Base-by-base conservation (phyloP, 139 green algal genomes). In the Dunaliella primolecta region DNA sequence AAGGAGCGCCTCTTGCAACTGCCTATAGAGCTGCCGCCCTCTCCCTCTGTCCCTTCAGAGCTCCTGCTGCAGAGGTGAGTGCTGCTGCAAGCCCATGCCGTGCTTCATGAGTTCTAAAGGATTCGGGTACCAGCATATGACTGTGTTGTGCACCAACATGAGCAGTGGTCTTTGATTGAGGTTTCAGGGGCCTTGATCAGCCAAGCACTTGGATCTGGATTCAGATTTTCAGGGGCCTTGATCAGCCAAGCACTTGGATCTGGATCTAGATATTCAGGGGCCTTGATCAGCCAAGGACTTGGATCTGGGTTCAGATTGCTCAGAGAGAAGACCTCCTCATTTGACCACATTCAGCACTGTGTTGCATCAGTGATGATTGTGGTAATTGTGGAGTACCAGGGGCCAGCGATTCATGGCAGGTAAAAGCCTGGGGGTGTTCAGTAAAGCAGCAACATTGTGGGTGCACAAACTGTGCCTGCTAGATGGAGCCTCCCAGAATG, bases 1-100 rank as follows among this genome's bases (percentile, higher is more conserved):
- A 90, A 92, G 84, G 71, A 87, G 57, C 84, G 78, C 37, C 79
- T 92, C 84, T 86, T 94, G 57, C 7, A 34, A 11, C 72, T 88
- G 35, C 82, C 87, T 0, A 32, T 94, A 37, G 85, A 87, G 72
- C 27, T 81, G 36, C 74, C 80, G 0, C 24, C 83, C 46, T 31
- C 82, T 70, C 32, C 71, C 56, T 36, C 36, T 29, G n/a, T 46
- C 2, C 80, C 84, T 30, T 55, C 81, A 0, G 87, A 91, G 24
- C 82, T 86, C 27, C 83, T 92, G 20, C 38, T 92, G 79, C 82
- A 84, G 0, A 36, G 86, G 82, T 90, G 57, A 11, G 20, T 27
- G 30, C 11, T n/a, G n/a, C n/a, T n/a, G n/a, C n/a, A n/a, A n/a
- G n/a, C n/a, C n/a, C n/a, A n/a, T n/a, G n/a, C n/a, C n/a, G n/a